These are phyloP conservation scores for Stromatinia cepivora DNA, from an alignment of 2,329 filamentous ascomycete species.

Conservation along the genomic window DNA sequence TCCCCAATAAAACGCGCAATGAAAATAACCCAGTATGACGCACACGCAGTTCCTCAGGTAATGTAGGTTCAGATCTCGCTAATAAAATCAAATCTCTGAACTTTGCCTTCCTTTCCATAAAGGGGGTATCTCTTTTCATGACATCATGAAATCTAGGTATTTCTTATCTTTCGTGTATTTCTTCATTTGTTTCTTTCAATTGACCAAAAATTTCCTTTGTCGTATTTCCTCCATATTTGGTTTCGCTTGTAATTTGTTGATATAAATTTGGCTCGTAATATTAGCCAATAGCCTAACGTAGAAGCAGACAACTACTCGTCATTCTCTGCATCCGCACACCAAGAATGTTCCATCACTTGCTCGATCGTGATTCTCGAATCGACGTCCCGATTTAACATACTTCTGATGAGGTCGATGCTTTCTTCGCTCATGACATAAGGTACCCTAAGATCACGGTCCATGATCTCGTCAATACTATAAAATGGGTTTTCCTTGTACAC, in stretches of 20 bases:
- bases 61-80: constrained; percentile 11
- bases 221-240: not conserved
- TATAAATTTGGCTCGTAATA: not conserved
- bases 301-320: constrained; percentile 33
- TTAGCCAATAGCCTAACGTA: constrained; percentile 24
- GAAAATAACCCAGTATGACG: not conserved
- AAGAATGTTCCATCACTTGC: constrained; percentile 85
- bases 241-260: not conserved
- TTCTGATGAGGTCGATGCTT: constrained; percentile 85
- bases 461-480: constrained; percentile 98
- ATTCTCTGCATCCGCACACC: constrained; percentile 48
- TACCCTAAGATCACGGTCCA: constrained; percentile 91
- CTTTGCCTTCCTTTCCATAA: constrained; percentile 23
- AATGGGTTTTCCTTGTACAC: constrained; percentile 99
- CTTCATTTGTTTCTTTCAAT: constrained; percentile 2
- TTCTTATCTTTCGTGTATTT: constrained; percentile 9
- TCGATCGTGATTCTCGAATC: constrained; percentile 80
- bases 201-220: not conserved
- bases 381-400: constrained; percentile 92
- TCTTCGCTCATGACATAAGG: constrained; percentile 87
- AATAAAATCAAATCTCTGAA: constrained; percentile 22
- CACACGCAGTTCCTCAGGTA: not conserved
- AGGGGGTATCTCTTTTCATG: constrained; percentile 24
- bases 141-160: constrained; percentile 25
- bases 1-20: constrained; percentile 5